Percentiles rank a stretch among this genome's conserved stretches.
These are phyloP conservation scores for Spergularia marina DNA, from an alignment of 148 eudicot species.

Conservation along the genomic window DNA sequence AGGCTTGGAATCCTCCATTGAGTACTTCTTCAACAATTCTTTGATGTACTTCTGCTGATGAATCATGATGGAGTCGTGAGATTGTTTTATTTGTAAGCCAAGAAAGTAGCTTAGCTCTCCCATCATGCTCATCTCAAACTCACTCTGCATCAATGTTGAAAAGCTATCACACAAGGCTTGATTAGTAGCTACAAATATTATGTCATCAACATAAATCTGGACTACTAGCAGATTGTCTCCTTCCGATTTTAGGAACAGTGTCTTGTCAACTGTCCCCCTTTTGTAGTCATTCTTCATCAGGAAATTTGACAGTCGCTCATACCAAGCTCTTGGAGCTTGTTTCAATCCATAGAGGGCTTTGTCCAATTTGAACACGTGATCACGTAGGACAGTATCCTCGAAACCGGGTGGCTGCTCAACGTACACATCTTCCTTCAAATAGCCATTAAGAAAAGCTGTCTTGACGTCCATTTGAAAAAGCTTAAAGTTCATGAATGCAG, in stretches of 20 bases:
- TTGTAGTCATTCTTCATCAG: background rate
- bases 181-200: conserved; percentile 6
- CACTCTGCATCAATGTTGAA: background rate
- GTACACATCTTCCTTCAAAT: background rate
- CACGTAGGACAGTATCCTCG: background rate
- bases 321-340: background rate
- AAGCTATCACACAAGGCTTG: background rate
- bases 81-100: conserved; percentile 6
- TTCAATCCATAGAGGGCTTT: background rate
- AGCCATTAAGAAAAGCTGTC: background rate
- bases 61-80: background rate
- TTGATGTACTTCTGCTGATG: conserved; percentile 12
- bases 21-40: conserved; percentile 1
- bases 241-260: background rate
- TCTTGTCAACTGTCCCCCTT: background rate
- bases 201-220: too few species aligned
- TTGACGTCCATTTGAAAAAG: conserved; percentile 1
- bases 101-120: conserved; percentile 16
- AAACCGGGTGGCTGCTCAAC: background rate
- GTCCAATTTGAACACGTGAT: background rate
- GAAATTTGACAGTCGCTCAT: background rate
- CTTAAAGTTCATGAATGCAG: background rate
- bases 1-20: background rate
- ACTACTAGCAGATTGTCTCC: background rate
- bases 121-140: conserved; percentile 17